Evolutionary conservation across 306 rosid species (phyloP), one percentile per base, ranked within the genome.

Genomic region (Bauhinia variegata): DNA sequence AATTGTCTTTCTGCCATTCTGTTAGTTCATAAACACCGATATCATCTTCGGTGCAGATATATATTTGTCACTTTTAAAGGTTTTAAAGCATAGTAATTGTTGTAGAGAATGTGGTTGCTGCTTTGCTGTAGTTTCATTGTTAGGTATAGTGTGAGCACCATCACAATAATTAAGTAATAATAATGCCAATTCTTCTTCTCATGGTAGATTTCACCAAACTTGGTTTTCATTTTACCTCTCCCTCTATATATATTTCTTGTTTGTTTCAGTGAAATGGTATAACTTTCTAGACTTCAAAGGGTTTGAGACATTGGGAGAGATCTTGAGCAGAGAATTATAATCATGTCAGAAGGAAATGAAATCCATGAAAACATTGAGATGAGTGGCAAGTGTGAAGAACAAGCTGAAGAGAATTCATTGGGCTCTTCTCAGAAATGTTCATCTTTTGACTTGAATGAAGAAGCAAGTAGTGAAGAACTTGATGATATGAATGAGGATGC

Each of bases 371-470:
- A 71, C n/a, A n/a, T n/a, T 51, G 72, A 63, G 42, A 67, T 4
- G 34, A 38, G 55, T 16, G 44, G 37, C 28, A 38, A 63, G 32
- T 19, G 62, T 42, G 79, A 73, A 17, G 74, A 66, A 3, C 43
- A 50, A 5, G 67, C 7, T 9, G 83, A 54, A n/a, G 80, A 80
- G 10, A 54, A 43, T 12, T 84, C 85, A 4, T 41, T 54, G 51
- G 81, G 73, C 3, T 75, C 81, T 67, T 87, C 83, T 6, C 72
- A 75, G 30, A 87, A 80, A 38, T 81, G 77, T 30, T 81, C 89
- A 17, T 84, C 82, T 3, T 82, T 85, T 63, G 88, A 85, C 65
- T 74, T 87, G 70, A 87, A 87, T 43, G 85, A 87, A 85, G 88
- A 82, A 71, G 95, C 90, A 4, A 39, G 75, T 9, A 77, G 83